Conservation (phyloP, 2,329 filamentous ascomycete genomes). For the Cladorrhinum sp. region DNA sequence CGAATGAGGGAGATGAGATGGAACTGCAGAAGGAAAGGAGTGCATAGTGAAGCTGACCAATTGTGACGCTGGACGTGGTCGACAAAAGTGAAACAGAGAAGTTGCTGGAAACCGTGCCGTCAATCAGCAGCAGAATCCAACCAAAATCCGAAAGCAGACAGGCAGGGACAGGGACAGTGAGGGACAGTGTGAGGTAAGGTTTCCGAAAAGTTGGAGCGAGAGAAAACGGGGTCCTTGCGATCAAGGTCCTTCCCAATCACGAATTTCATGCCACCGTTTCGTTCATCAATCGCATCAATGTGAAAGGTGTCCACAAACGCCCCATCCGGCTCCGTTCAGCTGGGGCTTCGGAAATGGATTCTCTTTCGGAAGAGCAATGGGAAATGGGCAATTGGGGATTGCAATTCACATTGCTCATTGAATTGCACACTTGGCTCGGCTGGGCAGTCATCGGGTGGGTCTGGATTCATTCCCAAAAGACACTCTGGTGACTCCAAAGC, state of each 20-base stretch:
- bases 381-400: neutral
- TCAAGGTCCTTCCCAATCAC: slow-evolving; percentile 10
- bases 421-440: slow-evolving; percentile 15
- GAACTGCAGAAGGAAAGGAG: slow-evolving; percentile 40
- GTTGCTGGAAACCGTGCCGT: slow-evolving; percentile 31
- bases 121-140: slow-evolving; percentile 3
- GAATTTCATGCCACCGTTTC: slow-evolving; percentile 16
- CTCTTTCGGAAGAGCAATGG: neutral
- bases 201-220: neutral
- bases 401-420: neutral
- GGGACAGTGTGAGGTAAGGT: neutral
- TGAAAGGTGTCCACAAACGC: slow-evolving; percentile 14
- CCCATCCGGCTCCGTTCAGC: neutral
- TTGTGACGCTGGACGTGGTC: slow-evolving; percentile 17
- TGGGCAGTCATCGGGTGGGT: slow-evolving; percentile 14
- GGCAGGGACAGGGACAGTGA: neutral
- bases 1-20: slow-evolving; percentile 20
- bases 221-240: slow-evolving; percentile 5
- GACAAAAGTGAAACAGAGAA: slow-evolving; percentile 38
- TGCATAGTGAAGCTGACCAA: slow-evolving; percentile 36
- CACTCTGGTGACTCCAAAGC: neutral
- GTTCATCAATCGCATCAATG: slow-evolving; percentile 12
- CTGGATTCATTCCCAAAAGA: neutral
- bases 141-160: neutral
- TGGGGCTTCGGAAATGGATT: slow-evolving; percentile 7